Evolutionary conservation across 805 yeast species (phyloP), one percentile per base, ranked within the genome.

Genomic region (Cyberlindnera bimundalis): DNA sequence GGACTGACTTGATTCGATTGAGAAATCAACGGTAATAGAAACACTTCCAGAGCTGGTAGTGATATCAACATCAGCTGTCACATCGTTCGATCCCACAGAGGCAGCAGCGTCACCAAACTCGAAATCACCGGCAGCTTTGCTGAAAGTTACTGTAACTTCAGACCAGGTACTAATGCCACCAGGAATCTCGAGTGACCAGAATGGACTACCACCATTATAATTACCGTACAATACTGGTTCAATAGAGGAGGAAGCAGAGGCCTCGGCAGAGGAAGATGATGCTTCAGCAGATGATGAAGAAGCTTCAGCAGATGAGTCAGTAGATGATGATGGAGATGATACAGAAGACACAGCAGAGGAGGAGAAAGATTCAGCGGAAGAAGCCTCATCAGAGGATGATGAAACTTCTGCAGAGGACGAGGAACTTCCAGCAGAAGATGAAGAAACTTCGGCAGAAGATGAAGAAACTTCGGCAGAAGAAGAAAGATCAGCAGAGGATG

Each of bases 161-260:
- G 47, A 33, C 50, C 51, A 51, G 37, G 55, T 49, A 36, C 50
- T 50, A 27, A 41, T 39, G 5, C 30, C 26, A 25, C 46, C 52
- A 45, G 58, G 58, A 14, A 51, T 25, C 32, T 32, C 12, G 10
- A 43, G 18, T 11, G 12, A 12, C 46, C 46, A 43, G 16, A 11
- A 15, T 35, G 43, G 43, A 2, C 21, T 7, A 34, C 42, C 45
- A 38, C 46, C 49, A 25, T 47, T 42, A 25, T 45, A 40, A 33
- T 45, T 21, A 15, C 47, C 47, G 19, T 45, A 21, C 24, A 50
- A 14, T 5, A 14, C n/a, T 32, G 52, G 37, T 27, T 41, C 29
- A 21, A 40, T 17, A 10, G 34, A 21, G 10, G 47, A 37, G 2
- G 44, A 29, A 19, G 50, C 23, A 15, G 35, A 30, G 25, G 29